A percentile compares a stretch with the other conserved stretches of the same genome.
These are phyloP conservation scores for Debaryomyces castellii DNA, from an alignment of 805 yeast genomes.

Conservation along the genomic window DNA sequence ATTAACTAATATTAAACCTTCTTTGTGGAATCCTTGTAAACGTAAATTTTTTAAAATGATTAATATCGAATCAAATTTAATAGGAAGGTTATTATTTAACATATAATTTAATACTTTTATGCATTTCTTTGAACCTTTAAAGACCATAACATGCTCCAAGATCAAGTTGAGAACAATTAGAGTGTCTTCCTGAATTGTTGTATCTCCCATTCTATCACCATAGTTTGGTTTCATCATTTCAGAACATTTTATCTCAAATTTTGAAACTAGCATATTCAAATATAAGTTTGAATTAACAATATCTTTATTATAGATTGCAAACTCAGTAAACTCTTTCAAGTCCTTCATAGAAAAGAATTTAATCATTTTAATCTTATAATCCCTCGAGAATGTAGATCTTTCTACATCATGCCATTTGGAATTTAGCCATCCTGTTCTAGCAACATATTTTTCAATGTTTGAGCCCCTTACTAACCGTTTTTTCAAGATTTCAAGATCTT, in stretches of 20 bases:
- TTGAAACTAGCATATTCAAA: constrained; percentile 34
- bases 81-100: constrained; percentile 21
- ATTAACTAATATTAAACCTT: constrained; percentile 35
- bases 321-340: constrained; percentile 19
- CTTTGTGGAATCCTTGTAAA: constrained; percentile 26
- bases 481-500: constrained; percentile 17
- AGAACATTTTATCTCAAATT: constrained; percentile 30
- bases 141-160: constrained; percentile 34
- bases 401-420: constrained; percentile 39
- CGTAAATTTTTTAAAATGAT: constrained; percentile 31
- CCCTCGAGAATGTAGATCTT: constrained; percentile 12
- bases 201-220: constrained; percentile 11
- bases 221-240: constrained; percentile 6
- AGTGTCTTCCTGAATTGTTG: constrained; percentile 18
- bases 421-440: constrained; percentile 34
- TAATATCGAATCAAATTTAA: constrained; percentile 23
- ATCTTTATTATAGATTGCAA: constrained; percentile 24
- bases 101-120: constrained; percentile 33
- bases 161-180: constrained; percentile 27
- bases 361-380: constrained; percentile 27
- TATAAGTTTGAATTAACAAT: constrained; percentile 33
- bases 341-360: constrained; percentile 29
- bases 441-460: constrained; percentile 29
- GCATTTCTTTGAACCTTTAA: constrained; percentile 35
- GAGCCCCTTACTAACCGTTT: constrained; percentile 26